Percentiles rank a stretch among this genome's conserved stretches.
These are phyloP conservation scores for Aspergillus udagawae DNA, from an alignment of 2,329 filamentous ascomycete genomes.

Conservation along the genomic window DNA sequence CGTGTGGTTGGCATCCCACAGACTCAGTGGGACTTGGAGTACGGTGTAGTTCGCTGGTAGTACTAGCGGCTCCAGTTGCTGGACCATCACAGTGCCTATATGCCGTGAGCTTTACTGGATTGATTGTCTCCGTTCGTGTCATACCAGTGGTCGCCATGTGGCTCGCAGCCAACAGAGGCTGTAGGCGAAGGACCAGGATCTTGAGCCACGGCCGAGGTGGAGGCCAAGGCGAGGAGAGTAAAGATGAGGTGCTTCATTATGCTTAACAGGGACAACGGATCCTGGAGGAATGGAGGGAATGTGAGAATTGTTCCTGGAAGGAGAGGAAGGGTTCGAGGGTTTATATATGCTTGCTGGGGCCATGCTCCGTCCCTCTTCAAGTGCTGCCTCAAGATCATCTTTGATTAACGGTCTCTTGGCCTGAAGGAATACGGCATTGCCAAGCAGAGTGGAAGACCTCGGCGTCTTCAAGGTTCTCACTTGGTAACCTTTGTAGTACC, in stretches of 20 bases:
- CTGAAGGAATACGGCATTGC: conserved; percentile 1
- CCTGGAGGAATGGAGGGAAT: background rate
- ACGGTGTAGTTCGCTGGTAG: conserved; percentile 6
- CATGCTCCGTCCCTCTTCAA: background rate
- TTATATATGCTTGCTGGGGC: background rate
- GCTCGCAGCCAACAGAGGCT: conserved; percentile 23
- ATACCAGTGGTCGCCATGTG: conserved; percentile 27
- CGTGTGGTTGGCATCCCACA: conserved; percentile 13
- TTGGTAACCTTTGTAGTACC: background rate
- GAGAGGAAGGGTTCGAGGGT: background rate
- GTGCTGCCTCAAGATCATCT: background rate
- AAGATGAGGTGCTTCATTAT: conserved; percentile 18
- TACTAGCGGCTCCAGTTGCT: conserved; percentile 9
- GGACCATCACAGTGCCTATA: conserved; percentile 29
- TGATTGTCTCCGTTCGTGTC: background rate
- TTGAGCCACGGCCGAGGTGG: conserved; percentile 12
- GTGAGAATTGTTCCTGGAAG: background rate
- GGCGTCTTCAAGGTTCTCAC: conserved; percentile 21
- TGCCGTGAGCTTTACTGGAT: background rate
- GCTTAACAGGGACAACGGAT: background rate
- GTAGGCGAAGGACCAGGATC: conserved; percentile 30
- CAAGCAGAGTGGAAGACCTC: conserved; percentile 15
- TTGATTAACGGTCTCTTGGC: background rate
- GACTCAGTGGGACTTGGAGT: conserved; percentile 21
- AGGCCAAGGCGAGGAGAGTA: conserved; percentile 16